Base-by-base conservation (phyloP, 129 eudicot genomes). In the Flaveria trinervia region DNA sequence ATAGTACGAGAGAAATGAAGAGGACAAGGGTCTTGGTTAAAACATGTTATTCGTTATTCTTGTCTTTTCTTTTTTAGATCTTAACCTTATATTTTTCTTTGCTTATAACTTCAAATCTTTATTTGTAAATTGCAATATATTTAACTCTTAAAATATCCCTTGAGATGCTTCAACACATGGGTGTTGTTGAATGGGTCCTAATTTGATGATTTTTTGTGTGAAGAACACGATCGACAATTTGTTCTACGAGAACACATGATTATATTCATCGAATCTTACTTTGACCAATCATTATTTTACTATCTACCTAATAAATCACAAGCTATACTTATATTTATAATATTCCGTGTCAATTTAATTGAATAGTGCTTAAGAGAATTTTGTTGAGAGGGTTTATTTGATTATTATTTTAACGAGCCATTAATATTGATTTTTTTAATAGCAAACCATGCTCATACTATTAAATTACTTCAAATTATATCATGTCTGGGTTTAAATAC, bases 221-320 rank as follows among this genome's bases (percentile, higher is more conserved):
- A 17, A 64, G n/a, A 30, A 15, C 33, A 72, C 39, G 4, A 39
- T 56, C 36, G 23, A 28, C 55, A 14, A 61, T 9, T 33, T 48
- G 9, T 50, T 65, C 41, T 65, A 52, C 36, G 56, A 52, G 45
- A 66, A 39, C 67, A 43, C 68, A 67, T 76, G 48, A 50, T 65
- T 76, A 65, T 65, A 65, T 76, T 66, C 22, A 56, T 55, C 62
- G 51, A 78, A 78, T 48, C 64, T 26, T 70, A 59, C 51, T 78
- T 78, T 78, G 70, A 78, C 71, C 51, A 17, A 18, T 45, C 82
- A 78, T 70, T 8, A 45, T n/a, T 23, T 78, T 68, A 15, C 52
- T 30, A n/a, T 26, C 50, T 18, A 54, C 68, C 75, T 54, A 67
- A 51, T 66, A 66, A 36, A 39, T 41, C 71, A 76, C 61, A 39